Conservation (phyloP, 768 basidiomycete species). For the Kwoniella bestiolae region DNA sequence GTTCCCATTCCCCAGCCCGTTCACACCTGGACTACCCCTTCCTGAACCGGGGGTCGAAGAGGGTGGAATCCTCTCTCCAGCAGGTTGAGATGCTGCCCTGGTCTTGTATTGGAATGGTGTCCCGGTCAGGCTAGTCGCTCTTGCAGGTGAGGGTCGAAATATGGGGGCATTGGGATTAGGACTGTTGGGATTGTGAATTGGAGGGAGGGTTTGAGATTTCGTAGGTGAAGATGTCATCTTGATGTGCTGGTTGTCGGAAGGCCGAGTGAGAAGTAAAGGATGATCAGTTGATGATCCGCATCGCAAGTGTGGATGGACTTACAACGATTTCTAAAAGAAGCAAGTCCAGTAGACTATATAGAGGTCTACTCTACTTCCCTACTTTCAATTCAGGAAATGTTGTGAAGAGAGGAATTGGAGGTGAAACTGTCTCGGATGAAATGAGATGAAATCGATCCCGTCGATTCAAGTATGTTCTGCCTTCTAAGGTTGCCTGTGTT, state of each 20-base stretch:
- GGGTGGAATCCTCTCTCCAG: conserved; percentile 42
- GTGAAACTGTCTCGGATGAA: background rate
- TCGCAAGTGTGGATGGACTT: background rate
- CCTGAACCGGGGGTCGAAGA: conserved; percentile 34
- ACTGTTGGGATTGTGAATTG: conserved; percentile 8
- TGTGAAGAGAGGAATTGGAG: background rate
- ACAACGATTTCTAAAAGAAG: background rate
- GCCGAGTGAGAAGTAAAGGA: background rate
- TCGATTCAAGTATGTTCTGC: background rate
- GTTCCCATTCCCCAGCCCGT: too few relatives aligned
- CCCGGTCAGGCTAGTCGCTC: conserved; percentile 36
- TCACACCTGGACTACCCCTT: conserved; percentile 34
- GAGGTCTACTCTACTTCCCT: too few relatives aligned
- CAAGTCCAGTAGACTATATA: too few relatives aligned
- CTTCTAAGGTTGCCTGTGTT: background rate
- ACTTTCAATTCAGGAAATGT: background rate
- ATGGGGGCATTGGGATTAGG: conserved; percentile 34
- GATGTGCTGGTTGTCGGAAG: background rate
- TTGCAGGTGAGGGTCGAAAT: conserved; percentile 37
- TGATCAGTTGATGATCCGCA: background rate
- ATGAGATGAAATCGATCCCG: background rate
- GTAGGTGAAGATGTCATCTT: conserved; percentile 10
- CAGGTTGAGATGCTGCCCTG: conserved; percentile 49
- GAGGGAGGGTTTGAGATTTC: conserved; percentile 7
- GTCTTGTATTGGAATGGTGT: conserved; percentile 30